Conservation (phyloP, 768 basidiomycete species). For the Panaeolus papilionaceus region DNA sequence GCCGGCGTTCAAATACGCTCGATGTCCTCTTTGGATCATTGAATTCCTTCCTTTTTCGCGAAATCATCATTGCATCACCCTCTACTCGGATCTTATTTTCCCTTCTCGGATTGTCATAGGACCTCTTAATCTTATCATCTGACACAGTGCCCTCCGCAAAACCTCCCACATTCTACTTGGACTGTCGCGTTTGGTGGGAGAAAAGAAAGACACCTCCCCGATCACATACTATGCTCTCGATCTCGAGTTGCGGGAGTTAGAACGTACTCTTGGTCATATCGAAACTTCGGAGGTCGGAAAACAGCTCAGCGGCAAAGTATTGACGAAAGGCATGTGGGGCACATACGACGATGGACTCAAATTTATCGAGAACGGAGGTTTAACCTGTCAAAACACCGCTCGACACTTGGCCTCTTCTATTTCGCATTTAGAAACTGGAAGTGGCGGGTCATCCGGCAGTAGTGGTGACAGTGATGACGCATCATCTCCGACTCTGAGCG, state of each 20-base stretch:
- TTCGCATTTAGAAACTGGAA: conserved; percentile 40
- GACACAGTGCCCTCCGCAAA: conserved; percentile 79
- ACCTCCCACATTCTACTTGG: conserved; percentile 84
- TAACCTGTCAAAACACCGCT: conserved; percentile 37
- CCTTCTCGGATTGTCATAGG: conserved; percentile 17
- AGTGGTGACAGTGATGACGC: conserved; percentile 15
- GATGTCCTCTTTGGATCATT: neutral
- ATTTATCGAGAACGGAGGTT: conserved; percentile 72
- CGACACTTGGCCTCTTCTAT: conserved; percentile 20
- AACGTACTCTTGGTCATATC: conserved; percentile 78
- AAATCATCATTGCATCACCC: conserved; percentile 15
- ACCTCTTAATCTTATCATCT: conserved; percentile 18
- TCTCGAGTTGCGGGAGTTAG: conserved; percentile 85
- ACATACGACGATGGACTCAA: conserved; percentile 91
- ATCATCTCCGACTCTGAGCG: conserved; percentile 23
- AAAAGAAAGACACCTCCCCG: conserved; percentile 44
- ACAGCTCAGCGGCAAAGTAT: conserved; percentile 71
- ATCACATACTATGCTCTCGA: conserved; percentile 94
- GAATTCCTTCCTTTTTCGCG: neutral
- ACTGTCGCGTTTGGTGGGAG: conserved; percentile 60
- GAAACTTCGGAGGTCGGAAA: conserved; percentile 65
- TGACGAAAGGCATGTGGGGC: conserved; percentile 85
- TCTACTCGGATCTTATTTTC: conserved; percentile 20
- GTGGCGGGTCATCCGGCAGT: conserved; percentile 32
- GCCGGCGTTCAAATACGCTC: neutral